Evolutionary conservation across 306 rosid species (phyloP).

Genomic region (Quercus rubra): DNA sequence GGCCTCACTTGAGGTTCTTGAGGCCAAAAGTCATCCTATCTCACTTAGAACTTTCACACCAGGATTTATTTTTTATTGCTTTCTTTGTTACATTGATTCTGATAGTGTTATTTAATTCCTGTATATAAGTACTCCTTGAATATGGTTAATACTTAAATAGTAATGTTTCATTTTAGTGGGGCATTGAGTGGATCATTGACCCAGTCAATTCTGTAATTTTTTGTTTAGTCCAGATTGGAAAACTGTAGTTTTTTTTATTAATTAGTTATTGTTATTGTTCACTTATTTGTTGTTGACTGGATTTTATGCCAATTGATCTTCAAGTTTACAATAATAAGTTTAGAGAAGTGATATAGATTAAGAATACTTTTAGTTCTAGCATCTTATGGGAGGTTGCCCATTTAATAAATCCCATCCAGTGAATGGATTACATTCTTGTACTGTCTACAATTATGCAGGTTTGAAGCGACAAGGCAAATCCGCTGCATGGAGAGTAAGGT

Average conservation of each 20-base stretch:
- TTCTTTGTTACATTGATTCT: too few species aligned
- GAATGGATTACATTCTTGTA: slow-evolving; percentile 14
- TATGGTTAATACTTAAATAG: background rate
- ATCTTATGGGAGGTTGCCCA: background rate
- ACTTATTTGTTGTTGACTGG: background rate
- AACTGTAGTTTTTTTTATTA: background rate
- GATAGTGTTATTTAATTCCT: too few species aligned
- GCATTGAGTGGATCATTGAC: background rate
- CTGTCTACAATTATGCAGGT: slow-evolving; percentile 44
- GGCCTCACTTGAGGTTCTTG: background rate
- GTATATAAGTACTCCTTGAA: too few species aligned
- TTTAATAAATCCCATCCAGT: background rate
- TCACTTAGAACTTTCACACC: too few species aligned
- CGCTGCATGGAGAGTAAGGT: slow-evolving; percentile 56
- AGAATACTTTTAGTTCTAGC: slow-evolving; percentile 2
- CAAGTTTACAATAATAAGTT: background rate
- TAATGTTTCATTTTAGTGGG: background rate
- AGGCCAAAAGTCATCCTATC: too few species aligned
- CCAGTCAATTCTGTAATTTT: background rate
- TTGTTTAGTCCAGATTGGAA: background rate
- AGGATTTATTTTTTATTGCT: too few species aligned
- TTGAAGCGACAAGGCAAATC: slow-evolving; percentile 69
- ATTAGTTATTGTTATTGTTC: background rate
- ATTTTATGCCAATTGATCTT: background rate
- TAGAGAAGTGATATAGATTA: slow-evolving; percentile 1